Percentiles rank a stretch among this genome's conserved stretches.
phyloP scores from a whole-genome alignment of 2,329 filamentous ascomycete species.

The Fusarium nematophilum region DNA sequence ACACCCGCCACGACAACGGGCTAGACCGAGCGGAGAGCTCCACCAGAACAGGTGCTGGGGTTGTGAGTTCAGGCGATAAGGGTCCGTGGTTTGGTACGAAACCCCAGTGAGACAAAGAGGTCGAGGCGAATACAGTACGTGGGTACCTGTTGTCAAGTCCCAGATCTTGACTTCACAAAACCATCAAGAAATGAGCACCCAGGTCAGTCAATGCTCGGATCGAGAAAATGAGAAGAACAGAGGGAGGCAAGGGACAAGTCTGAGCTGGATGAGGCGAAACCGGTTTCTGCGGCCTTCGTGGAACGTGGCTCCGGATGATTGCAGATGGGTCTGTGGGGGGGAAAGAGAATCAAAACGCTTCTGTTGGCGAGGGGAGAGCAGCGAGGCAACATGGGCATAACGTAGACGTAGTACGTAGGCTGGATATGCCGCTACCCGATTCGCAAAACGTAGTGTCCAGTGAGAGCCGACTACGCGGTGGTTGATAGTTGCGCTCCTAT shows the following conservation, averaged over 20 bases:
- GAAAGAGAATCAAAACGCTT: constrained; percentile 20
- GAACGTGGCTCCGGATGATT: constrained; percentile 36
- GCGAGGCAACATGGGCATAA: constrained; percentile 6
- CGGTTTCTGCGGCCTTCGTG: constrained; percentile 35
- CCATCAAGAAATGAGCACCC: not conserved
- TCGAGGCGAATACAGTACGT: not conserved
- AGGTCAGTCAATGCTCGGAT: not conserved
- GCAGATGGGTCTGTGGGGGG: constrained; percentile 35
- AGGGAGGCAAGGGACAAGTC: not conserved
- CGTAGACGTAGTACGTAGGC: too few species aligned
- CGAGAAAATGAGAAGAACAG: not conserved
- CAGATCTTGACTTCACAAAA: too few species aligned
- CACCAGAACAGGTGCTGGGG: constrained; percentile 26
- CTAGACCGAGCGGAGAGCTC: constrained; percentile 40
- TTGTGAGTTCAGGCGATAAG: constrained; percentile 19
- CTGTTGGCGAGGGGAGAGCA: constrained; percentile 13
- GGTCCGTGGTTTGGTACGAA: constrained; percentile 1
- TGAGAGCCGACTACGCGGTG: not conserved
- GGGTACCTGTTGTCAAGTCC: too few species aligned
- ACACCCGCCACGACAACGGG: constrained; percentile 29
- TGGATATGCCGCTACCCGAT: not conserved
- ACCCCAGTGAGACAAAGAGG: not conserved
- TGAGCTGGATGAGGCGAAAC: constrained; percentile 33
- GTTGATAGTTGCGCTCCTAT: not conserved
- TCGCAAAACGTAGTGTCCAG: not conserved